Evolutionary conservation across 208 protist genomes (phyloP), one percentile per base, ranked within the genome.

Genomic region (Trypanosoma lewisi): DNA sequence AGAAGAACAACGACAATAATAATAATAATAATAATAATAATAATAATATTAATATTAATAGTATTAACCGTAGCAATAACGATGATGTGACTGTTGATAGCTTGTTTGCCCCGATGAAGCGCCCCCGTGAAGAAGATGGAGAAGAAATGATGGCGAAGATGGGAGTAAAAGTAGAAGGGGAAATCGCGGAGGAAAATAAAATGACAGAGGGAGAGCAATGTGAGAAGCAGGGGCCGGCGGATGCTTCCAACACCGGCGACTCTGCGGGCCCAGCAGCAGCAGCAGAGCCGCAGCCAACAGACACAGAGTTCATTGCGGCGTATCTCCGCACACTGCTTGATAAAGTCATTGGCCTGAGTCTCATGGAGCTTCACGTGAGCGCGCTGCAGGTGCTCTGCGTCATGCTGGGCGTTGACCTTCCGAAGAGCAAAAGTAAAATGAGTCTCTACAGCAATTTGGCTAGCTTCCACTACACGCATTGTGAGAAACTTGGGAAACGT

Each of bases 401-500:
- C 27, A 92, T 95, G 80, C 67, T 91, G 0, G 73, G 64, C 25
- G 85, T 93, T 21, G 49, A 51, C n/a, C 83, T 84, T 0, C 63
- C 70, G 9, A 59, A 75, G 9, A 77, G 64, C 12, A 41, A 41
- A 11, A 82, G 67, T 56, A 92, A 93, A 61, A 58, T 77, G 36
- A 69, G 60, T 0, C 62, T 91, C 49, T 95, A 95, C 74, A 95
- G 78, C 75, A 84, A 68, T 6, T 75, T 95, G 0, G 83, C 89
- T 19, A 80, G 58, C 48, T 93, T 90, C 67, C 77, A 95, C 75
- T 95, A 83, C 73, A 89, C 75, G 14, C 48, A 95, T 31, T 95
- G 85, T 67, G 89, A 86, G 50, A 87, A 84, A 63, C 65, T 95
- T 14, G 85, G 85, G 11, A 95, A 95, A 67, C 80, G 89, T 19